Base-by-base conservation (phyloP, 805 yeast species). In the Candida germanica region DNA sequence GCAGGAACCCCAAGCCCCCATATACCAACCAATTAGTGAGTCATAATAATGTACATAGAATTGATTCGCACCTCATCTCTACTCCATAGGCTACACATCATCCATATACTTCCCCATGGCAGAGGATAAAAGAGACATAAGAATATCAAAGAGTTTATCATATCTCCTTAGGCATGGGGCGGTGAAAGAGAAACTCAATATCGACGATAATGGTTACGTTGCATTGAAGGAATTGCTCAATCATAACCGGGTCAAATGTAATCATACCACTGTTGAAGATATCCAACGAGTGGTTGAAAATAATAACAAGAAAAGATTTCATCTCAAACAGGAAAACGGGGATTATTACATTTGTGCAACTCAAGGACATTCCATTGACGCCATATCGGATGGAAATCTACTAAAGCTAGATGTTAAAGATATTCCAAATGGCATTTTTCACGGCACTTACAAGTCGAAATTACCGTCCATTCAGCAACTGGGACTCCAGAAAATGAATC, bases 141-240 rank as follows among this genome's bases (percentile, higher is more conserved):
- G 59, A 25, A 79, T 88, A 12, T 87, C 96, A 5, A 85, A 85
- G 46, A 67, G 85, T 0, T 63, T 93, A 20, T 74, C 95, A 5
- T 80, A 83, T 47, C 64, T 93, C 2, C 71, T 91, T 1, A 69
- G 98, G n/a, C 98, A 91, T 53, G 87, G 84, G 3, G 98, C 98
- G 0, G 53, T 59, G 11, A 73, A 77, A 34, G 93, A 87, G 48
- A 70, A 73, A 0, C 58, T 93, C 10, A 45, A 62, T 2, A 84
- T 93, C 2, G 85, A 83, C 49, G 40, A 53, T 0, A 61, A 75
- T 18, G 98, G 98, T 0, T 88, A 73, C 58, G 73, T 86, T 3
- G 50, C 65, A 1, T 53, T 89, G 3, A 46, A 53, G 0, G 76
- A 70, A 5, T 42, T 93, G 1, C 61, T 91, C 9, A 43, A 46